A percentile compares a stretch with the other conserved stretches of the same genome.
Conservation (phyloP, 2,329 filamentous ascomycete species). For the Lecanicillium sp. region DNA sequence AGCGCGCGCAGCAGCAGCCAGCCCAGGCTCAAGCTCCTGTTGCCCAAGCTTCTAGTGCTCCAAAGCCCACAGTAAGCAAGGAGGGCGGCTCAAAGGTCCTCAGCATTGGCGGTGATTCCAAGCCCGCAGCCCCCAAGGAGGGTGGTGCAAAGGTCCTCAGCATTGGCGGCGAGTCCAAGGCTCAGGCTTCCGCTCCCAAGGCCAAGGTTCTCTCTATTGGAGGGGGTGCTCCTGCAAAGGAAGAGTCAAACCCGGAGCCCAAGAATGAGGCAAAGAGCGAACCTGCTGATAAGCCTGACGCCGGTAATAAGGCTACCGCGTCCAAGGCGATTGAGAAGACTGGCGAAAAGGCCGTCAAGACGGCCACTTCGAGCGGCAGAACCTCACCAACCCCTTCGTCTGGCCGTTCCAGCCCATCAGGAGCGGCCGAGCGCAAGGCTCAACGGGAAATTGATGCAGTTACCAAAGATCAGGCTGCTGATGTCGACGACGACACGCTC, state of each 20-base stretch:
- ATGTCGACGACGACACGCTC: conserved; percentile 64
- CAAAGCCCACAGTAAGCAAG: conserved; percentile 57
- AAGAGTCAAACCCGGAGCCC: conserved; percentile 31
- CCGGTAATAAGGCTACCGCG: conserved; percentile 76
- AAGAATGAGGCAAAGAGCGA: conserved; percentile 44
- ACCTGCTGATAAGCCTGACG: conserved; percentile 46
- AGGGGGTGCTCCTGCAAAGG: conserved; percentile 26
- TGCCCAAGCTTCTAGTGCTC: conserved; percentile 33
- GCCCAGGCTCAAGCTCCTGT: conserved; percentile 35
- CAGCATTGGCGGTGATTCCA: conserved; percentile 56
- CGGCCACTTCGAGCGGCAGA: conserved; percentile 47
- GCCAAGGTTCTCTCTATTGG: conserved; percentile 38
- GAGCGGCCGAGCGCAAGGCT: conserved; percentile 38
- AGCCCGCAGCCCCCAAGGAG: conserved; percentile 40
- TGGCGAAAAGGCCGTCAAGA: conserved; percentile 49
- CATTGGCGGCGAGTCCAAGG: conserved; percentile 52
- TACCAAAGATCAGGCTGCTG: conserved; percentile 69
- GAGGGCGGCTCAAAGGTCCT: conserved; percentile 65
- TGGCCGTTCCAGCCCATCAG: conserved; percentile 72
- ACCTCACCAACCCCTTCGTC: conserved; percentile 77
- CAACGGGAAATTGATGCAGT: conserved; percentile 73
- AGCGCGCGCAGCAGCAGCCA: conserved; percentile 18
- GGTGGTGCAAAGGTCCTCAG: conserved; percentile 65
- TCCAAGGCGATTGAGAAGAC: conserved; percentile 89
- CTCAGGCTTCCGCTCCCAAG: conserved; percentile 48